These are phyloP conservation scores for Forsythia viridissima DNA, from an alignment of 257 asterid genomes.

Conservation along the genomic window DNA sequence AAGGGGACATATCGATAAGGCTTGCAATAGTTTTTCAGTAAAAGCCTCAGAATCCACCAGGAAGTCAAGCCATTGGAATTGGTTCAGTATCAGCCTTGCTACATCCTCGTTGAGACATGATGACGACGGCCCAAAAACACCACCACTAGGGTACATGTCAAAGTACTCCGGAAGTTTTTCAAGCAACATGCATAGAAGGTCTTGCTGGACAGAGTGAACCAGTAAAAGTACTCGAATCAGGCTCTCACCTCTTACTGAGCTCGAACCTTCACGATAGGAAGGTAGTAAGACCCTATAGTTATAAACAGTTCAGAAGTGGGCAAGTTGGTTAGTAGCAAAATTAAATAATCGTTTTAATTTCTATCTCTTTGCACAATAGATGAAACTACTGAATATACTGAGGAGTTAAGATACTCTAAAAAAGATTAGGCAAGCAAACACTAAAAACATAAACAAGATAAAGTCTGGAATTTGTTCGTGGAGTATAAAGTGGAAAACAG, in stretches of 20 bases:
- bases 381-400: neutral
- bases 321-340: slow-evolving; percentile 5
- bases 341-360: neutral
- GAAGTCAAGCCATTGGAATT: slow-evolving; percentile 88
- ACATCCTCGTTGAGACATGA: slow-evolving; percentile 64
- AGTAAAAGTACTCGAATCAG: slow-evolving; percentile 62
- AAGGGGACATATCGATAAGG: slow-evolving; percentile 72
- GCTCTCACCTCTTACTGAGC: slow-evolving; percentile 54
- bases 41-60: slow-evolving; percentile 70
- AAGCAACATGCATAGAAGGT: slow-evolving; percentile 61
- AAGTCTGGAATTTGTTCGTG: slow-evolving; percentile 4
- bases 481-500: neutral
- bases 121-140: slow-evolving; percentile 36
- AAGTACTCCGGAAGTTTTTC: slow-evolving; percentile 90
- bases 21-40: slow-evolving; percentile 71
- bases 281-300: slow-evolving; percentile 63
- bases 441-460: slow-evolving; percentile 1
- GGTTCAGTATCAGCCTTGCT: slow-evolving; percentile 73
- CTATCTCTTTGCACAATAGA: neutral
- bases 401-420: neutral
- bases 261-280: slow-evolving; percentile 58
- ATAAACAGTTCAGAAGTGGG: slow-evolving; percentile 10
- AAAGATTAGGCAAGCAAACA: neutral
- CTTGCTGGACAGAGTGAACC: slow-evolving; percentile 68
- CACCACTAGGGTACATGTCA: slow-evolving; percentile 41